Evolutionary conservation across 257 asterid genomes (phyloP).

Genomic region (Solanum chiquidenum): DNA sequence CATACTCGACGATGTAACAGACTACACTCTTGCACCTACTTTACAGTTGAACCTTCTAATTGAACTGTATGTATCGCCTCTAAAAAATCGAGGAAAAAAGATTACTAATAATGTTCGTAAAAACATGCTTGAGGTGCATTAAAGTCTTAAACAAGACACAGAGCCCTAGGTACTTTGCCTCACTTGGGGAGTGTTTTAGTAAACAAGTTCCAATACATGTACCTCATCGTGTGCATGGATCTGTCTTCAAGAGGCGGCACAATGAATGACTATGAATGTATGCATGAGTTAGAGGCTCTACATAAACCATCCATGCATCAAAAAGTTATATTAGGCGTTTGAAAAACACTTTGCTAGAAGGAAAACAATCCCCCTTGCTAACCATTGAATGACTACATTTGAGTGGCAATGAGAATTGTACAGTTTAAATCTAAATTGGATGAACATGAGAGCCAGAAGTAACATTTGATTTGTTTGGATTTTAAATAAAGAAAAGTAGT

Average conservation of each 20-base stretch:
- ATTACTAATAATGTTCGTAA: background rate
- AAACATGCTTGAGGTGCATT: background rate
- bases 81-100: background rate
- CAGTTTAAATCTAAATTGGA: background rate
- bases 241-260: background rate
- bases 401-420: background rate
- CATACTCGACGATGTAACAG: background rate
- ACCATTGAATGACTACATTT: background rate
- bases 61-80: background rate
- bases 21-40: background rate
- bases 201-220: background rate
- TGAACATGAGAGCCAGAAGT: background rate
- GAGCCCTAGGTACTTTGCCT: too few species aligned
- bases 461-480: background rate
- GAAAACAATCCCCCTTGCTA: background rate
- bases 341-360: background rate
- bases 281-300: background rate
- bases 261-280: background rate
- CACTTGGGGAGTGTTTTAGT: background rate
- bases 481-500: background rate
- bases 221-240: background rate
- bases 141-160: background rate
- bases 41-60: background rate
- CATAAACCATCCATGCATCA: background rate
- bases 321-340: background rate